A percentile compares a stretch with the other conserved stretches of the same genome.
phyloP scores from a whole-genome alignment of 2,329 filamentous ascomycete genomes.

The Paradendryphiella salina region DNA sequence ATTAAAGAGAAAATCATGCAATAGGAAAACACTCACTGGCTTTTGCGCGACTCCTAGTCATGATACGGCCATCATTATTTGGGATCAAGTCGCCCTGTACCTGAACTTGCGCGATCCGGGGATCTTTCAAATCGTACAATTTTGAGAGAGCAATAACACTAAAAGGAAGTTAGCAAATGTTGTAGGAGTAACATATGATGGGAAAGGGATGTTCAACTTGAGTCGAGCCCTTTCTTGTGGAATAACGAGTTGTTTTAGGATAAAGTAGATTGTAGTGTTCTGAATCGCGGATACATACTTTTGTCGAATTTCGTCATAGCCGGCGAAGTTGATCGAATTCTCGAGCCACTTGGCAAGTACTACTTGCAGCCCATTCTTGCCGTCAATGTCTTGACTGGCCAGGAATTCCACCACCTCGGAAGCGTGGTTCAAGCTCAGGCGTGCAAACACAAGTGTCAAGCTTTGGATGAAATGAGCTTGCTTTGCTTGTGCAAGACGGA shows the following conservation, averaged over 20 bases:
- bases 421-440: conserved; percentile 81
- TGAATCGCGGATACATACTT: conserved; percentile 65
- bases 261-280: too few relatives aligned
- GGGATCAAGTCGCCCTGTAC: conserved; percentile 92
- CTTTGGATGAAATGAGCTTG: conserved; percentile 93
- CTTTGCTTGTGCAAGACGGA: conserved; percentile 77
- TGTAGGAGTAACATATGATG: neutral
- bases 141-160: conserved; percentile 92
- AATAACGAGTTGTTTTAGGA: neutral
- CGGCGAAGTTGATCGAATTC: conserved; percentile 95
- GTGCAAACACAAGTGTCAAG: conserved; percentile 90
- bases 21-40: conserved; percentile 60
- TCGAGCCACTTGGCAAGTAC: conserved; percentile 96
- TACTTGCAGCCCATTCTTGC: conserved; percentile 80
- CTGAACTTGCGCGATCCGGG: conserved; percentile 73
- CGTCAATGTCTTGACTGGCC: conserved; percentile 77
- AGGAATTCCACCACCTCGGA: conserved; percentile 92
- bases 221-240: neutral
- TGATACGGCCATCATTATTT: conserved; percentile 73
- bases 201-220: conserved; percentile 1
- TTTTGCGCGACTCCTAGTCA: conserved; percentile 89
- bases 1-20: neutral
- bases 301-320: conserved; percentile 94
- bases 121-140: conserved; percentile 83
- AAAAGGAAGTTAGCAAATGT: conserved; percentile 17